Conservation (phyloP, 106 monocot species). For the Posidonia australis region DNA sequence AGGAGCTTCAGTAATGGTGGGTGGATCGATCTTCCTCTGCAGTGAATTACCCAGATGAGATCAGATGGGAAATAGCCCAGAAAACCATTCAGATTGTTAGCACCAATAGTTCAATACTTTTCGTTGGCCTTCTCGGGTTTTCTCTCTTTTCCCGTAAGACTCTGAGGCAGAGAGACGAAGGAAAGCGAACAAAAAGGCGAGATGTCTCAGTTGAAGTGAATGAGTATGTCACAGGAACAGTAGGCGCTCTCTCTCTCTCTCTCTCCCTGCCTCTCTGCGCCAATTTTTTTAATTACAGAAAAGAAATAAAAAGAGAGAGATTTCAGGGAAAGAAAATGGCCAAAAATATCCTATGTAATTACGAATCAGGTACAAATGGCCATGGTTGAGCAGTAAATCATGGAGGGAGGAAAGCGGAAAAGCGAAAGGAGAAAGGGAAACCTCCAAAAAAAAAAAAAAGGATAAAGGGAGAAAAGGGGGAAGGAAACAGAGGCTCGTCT, state of each 20-base stretch:
- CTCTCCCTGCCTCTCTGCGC: background rate
- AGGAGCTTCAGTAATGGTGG: background rate
- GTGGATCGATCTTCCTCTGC: background rate
- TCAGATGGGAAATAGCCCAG: background rate
- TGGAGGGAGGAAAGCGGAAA: background rate
- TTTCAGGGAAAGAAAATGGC: background rate
- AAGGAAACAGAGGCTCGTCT: background rate
- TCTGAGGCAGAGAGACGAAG: background rate
- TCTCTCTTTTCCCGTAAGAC: background rate
- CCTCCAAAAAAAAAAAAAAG: background rate
- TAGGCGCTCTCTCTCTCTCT: background rate
- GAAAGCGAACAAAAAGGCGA: constrained; percentile 8
- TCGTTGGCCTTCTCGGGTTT: background rate
- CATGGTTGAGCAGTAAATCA: no score
- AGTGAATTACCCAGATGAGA: constrained; percentile 1
- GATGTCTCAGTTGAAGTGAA: constrained; percentile 1
- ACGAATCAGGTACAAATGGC: no score
- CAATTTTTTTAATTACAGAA: background rate
- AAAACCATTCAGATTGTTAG: background rate
- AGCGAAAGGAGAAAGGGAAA: constrained; percentile 2
- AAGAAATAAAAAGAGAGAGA: background rate
- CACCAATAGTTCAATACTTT: background rate
- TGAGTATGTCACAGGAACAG: background rate
- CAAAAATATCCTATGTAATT: no score
- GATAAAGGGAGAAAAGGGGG: background rate